A percentile compares a stretch with the other conserved stretches of the same genome.
Conservation (phyloP, 2,329 filamentous ascomycete species). For the Colletotrichum zoysiae region DNA sequence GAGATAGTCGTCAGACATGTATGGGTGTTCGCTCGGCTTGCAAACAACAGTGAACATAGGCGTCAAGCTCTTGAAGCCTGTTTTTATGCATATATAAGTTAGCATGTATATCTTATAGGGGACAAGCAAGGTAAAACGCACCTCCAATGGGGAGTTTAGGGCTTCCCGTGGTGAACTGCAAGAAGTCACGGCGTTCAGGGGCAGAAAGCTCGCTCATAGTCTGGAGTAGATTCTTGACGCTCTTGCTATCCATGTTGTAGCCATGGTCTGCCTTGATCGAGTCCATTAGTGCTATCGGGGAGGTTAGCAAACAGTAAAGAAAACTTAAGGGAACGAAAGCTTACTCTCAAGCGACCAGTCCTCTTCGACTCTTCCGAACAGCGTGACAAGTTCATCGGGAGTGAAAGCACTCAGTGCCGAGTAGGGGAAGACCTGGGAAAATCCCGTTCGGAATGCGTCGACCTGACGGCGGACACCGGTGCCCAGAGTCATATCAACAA, state of each 20-base stretch:
- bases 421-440: slow-evolving; percentile 97
- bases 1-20: slow-evolving; percentile 96
- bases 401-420: slow-evolving; percentile 93
- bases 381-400: slow-evolving; percentile 91
- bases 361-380: slow-evolving; percentile 93
- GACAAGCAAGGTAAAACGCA: slow-evolving; percentile 59
- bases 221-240: slow-evolving; percentile 91
- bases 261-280: slow-evolving; percentile 99
- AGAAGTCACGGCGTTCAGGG: slow-evolving; percentile 86
- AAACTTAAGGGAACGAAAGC: slow-evolving; percentile 51
- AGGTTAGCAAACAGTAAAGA: slow-evolving; percentile 42
- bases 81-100: slow-evolving; percentile 12
- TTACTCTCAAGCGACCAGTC: slow-evolving; percentile 98
- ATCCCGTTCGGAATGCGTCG: slow-evolving; percentile 90
- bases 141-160: slow-evolving; percentile 98
- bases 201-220: slow-evolving; percentile 89
- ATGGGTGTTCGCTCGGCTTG: slow-evolving; percentile 96
- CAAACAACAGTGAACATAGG: slow-evolving; percentile 99
- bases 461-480: slow-evolving; percentile 88
- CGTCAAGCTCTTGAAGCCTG: slow-evolving; percentile 95
- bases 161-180: slow-evolving; percentile 98
- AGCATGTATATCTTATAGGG: slow-evolving; percentile 14
- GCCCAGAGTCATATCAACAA: slow-evolving; percentile 93
- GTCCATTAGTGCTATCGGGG: slow-evolving; percentile 84
- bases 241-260: slow-evolving; percentile 98